Percentiles rank a stretch among this genome's conserved stretches.
phyloP scores from a whole-genome alignment of 2,329 filamentous ascomycete genomes.

The Dactylellina drechsleri region DNA sequence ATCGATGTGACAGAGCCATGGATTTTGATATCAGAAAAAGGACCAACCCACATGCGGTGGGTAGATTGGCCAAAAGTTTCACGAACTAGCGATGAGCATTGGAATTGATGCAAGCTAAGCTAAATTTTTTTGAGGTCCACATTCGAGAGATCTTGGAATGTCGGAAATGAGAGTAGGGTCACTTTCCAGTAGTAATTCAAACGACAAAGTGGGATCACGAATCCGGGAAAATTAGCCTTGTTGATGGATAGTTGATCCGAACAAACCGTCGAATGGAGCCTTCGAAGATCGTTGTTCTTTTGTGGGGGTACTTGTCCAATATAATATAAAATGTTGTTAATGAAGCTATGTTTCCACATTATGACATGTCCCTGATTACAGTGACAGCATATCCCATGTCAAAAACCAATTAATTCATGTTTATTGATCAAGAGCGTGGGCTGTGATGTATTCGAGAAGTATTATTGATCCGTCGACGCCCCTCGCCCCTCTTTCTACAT shows the following conservation, averaged over 20 bases:
- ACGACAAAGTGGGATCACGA: not conserved
- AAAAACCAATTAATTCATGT: conserved; percentile 9
- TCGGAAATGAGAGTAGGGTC: no score
- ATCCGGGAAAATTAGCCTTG: conserved; percentile 43
- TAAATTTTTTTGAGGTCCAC: no score
- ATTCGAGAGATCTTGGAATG: no score
- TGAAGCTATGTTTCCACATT: conserved; percentile 1
- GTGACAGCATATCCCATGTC: conserved; percentile 14
- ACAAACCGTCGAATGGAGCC: conserved; percentile 1
- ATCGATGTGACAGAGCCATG: conserved; percentile 36
- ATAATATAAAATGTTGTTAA: conserved; percentile 20
- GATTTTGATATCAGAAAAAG: conserved; percentile 23
- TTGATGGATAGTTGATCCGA: conserved; percentile 11
- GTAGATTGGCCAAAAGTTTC: conserved; percentile 36
- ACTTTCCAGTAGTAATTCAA: no score
- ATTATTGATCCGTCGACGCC: conserved; percentile 27
- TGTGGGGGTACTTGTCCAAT: conserved; percentile 51
- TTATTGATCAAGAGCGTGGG: conserved; percentile 44
- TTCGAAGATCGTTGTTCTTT: not conserved
- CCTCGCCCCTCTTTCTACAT: conserved; percentile 13
- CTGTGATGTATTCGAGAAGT: conserved; percentile 22
- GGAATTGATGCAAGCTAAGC: no score
- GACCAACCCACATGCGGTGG: conserved; percentile 16
- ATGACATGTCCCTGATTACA: conserved; percentile 20
- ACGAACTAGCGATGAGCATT: not conserved